Evolutionary conservation across 768 basidiomycete genomes (phyloP).

Genomic region (Leccinum truebloodii): DNA sequence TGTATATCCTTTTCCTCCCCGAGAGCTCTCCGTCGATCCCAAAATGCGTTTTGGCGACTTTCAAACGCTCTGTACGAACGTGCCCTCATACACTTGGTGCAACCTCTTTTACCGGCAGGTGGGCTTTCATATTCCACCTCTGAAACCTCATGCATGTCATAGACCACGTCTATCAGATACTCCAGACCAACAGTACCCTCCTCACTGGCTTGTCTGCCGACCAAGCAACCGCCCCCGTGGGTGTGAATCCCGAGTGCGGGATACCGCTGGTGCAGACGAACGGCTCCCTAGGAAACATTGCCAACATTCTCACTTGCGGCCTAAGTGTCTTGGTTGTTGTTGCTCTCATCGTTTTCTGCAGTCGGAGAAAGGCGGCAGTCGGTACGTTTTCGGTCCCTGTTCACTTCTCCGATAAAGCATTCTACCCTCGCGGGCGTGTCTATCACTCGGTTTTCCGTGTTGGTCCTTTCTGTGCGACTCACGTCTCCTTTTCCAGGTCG

Average conservation of each 20-base stretch:
- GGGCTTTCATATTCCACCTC: conserved; percentile 22
- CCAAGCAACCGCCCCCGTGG: conserved; percentile 65
- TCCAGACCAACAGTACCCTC: conserved; percentile 31
- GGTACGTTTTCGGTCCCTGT: conserved; percentile 49
- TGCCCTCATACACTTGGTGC: conserved; percentile 88
- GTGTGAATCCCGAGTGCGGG: conserved; percentile 79
- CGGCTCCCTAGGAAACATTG: conserved; percentile 76
- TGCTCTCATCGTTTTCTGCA: conserved; percentile 56
- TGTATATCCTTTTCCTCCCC: not conserved
- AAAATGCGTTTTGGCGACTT: conserved; percentile 75
- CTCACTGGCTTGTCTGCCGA: conserved; percentile 46
- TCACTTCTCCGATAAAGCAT: not conserved
- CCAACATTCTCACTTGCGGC: conserved; percentile 83
- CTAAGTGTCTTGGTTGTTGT: conserved; percentile 64
- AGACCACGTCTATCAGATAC: conserved; percentile 42
- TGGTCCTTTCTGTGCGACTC: not conserved
- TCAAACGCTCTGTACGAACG: conserved; percentile 59
- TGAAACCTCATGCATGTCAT: conserved; percentile 6
- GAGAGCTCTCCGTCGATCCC: not conserved
- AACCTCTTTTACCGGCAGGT: conserved; percentile 94
- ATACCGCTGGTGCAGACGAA: conserved; percentile 62
- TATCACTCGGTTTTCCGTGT: not conserved
- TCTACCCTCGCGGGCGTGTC: not conserved
- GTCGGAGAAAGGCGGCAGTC: conserved; percentile 83
- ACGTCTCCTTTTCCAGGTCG: conserved; percentile 47